Evolutionary conservation across 257 asterid species (phyloP), one percentile per base, ranked within the genome.

Genomic region (Paraleonurus japonicus): DNA sequence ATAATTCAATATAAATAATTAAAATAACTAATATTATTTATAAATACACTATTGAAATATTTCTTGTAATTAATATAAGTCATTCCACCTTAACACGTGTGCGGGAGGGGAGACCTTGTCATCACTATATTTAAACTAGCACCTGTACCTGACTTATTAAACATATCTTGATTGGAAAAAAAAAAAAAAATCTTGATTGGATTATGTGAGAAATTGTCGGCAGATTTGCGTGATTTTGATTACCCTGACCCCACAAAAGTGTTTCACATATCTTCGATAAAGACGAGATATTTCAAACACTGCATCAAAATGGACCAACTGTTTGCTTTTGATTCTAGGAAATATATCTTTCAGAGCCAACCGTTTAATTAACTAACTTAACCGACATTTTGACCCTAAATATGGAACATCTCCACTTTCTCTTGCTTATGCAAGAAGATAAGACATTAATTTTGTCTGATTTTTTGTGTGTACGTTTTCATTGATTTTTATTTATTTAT

Each of bases 321-420:
- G 53, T 45, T 12, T 1, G 7, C 7, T 17, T 5, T 17, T 50
- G 58, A 7, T 53, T 53, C 3, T 4, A 13, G 1, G 24, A 48
- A 0, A n/a, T 23, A 11, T 19, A 3, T 32, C 8, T 20, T 67
- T 6, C 4, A n/a, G 22, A 4, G 23, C 55, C 64, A 39, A 48
- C 74, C 43, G 55, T 35, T 43, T 7, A 7, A 53, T 45, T 57
- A 78, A 78, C 82, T 69, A 78, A 78, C 79, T 53, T 68, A 68
- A 78, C 79, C 51, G 76, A 62, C 73, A 16, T 22, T 7, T 68
- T 73, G 79, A 78, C 76, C 9, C 19, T 7, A 11, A 61, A 59
- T 0, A 22, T 67, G 37, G 22, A 33, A 8, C 54, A 9, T 3
- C n/a, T 16, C 32, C 4, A 11, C 26, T 15, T 60, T 20, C 27